A percentile compares a stretch with the other conserved stretches of the same genome.
Evolutionary conservation across 1,284 basidiomycete species (phyloP).

Genomic region (Heimioporus retisporus): DNA sequence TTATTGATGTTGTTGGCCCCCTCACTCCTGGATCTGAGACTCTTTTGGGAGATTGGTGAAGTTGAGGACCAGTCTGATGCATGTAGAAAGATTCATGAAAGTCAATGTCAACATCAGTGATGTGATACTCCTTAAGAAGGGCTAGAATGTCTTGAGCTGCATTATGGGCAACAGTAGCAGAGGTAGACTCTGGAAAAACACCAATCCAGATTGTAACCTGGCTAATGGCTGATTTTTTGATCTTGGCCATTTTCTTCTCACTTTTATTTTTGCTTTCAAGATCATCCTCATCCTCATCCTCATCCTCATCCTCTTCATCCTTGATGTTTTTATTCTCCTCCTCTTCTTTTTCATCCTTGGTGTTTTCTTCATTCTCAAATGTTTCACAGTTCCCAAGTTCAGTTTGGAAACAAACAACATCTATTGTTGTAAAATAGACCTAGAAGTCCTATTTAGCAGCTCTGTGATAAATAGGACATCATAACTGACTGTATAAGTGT

Average conservation of each 20-base stretch:
- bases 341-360: too few species aligned
- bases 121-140: slow-evolving; percentile 29
- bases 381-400: not conserved
- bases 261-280: not conserved
- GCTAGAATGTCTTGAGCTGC: slow-evolving; percentile 25
- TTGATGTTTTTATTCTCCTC: too few species aligned
- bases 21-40: not conserved
- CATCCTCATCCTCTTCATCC: too few species aligned
- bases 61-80: not conserved
- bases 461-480: too few species aligned
- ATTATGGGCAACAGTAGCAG: slow-evolving; percentile 30
- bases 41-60: not conserved
- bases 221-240: slow-evolving; percentile 17
- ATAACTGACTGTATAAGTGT: too few species aligned
- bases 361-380: too few species aligned
- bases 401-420: not conserved
- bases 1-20: too few species aligned
- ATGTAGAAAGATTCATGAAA: slow-evolving; percentile 33
- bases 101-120: slow-evolving; percentile 38
- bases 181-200: slow-evolving; percentile 33
- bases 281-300: too few species aligned
- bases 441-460: too few species aligned
- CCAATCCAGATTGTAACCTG: slow-evolving; percentile 42
- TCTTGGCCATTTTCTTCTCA: not conserved
- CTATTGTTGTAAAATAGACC: too few species aligned